Evolutionary conservation across 2,329 filamentous ascomycete genomes (phyloP), one percentile per base, ranked within the genome.

Genomic region (Beauveria brongniartii): DNA sequence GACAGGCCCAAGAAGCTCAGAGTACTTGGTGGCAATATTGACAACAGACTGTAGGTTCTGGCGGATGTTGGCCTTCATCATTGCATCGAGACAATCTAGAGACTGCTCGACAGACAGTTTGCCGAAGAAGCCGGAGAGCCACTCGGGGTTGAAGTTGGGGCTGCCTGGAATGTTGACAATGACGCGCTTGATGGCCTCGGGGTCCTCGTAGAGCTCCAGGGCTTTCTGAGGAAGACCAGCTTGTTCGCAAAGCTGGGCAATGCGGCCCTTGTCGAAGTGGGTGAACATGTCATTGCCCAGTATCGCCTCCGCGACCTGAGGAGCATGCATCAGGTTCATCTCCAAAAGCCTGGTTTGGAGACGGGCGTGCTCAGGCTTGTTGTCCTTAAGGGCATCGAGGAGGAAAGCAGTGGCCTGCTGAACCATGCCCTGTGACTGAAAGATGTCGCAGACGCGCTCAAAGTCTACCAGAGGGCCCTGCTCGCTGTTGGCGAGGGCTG

Each of bases 251-350:
- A 99, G 83, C 66, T 88, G 84, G 26, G 93, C 91, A 74, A 99
- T 90, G 65, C 92, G 89, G 51, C 86, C 78, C 79, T 91, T 95
- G 77, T 99, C 94, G 70, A 96, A 99, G 77, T 99, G 86, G 0
- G 92, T 92, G 77, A 99, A 97, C 89, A 99, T 97, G 69, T 97
- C 91, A 70, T 99, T 99, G 66, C 93, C 91, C 46, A 99, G 84
- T 67, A 99, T 99, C 40, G 94, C 94, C 74, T 99, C 95, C 3
- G 95, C 94, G 59, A 99, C 95, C 74, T 97, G 94, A 55, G 94
- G 94, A 1, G 94, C 95, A 67, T 96, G 95, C 75, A 96, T 82
- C 64, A 99, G 78, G 75, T 99, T 99, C 92, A 99, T 97, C 81
- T 99, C 95, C 61, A 99, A 80, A 3, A 99, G 82, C 63, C 94